Conservation (phyloP, 225 moss, liverwort and hornwort species). For the Asterella californica region DNA sequence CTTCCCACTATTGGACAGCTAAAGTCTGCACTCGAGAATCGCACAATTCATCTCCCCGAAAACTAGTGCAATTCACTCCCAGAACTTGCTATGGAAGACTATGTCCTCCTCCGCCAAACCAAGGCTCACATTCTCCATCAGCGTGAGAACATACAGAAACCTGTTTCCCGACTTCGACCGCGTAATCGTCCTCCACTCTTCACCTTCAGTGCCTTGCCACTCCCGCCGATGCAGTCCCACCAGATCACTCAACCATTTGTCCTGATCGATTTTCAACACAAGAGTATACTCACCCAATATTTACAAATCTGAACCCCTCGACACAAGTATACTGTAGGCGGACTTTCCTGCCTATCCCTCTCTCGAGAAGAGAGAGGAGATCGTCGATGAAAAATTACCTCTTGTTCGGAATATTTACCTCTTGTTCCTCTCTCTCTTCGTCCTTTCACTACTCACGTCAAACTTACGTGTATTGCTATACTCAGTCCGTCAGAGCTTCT, state of each 20-base stretch:
- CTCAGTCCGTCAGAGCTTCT: background rate
- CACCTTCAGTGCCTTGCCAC: background rate
- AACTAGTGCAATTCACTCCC: background rate
- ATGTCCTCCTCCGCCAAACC: background rate
- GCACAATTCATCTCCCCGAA: conserved; percentile 1
- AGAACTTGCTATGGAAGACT: background rate
- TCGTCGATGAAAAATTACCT: background rate
- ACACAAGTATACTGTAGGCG: background rate
- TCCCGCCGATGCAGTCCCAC: background rate
- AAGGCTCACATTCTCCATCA: background rate
- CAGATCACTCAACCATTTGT: background rate
- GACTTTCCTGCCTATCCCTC: background rate
- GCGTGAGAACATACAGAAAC: background rate
- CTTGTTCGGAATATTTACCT: background rate
- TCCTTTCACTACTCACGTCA: background rate
- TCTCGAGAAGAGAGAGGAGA: too few relatives aligned
- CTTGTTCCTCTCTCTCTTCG: background rate
- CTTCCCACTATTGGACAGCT: background rate
- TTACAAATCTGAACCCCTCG: background rate
- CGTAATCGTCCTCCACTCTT: background rate
- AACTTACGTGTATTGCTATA: background rate
- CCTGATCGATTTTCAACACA: background rate
- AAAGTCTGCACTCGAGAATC: background rate
- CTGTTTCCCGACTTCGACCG: background rate
- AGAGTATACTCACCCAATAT: background rate